These are phyloP conservation scores for Eutrema salsugineum DNA, from an alignment of 441 rosid genomes.

Conservation along the genomic window DNA sequence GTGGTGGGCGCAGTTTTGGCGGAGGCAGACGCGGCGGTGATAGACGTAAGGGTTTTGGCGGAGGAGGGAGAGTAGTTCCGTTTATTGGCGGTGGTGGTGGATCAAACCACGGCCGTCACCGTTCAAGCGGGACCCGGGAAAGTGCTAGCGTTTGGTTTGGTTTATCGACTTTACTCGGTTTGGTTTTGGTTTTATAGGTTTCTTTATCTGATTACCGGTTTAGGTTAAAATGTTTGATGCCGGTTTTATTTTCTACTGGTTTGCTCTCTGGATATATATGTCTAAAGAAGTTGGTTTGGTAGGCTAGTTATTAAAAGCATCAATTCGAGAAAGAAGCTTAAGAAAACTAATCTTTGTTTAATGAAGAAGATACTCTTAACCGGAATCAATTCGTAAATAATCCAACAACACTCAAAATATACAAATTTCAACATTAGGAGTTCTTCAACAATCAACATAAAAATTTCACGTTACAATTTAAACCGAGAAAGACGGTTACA, in stretches of 20 bases:
- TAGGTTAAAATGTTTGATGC: conserved; percentile 1
- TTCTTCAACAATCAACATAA: conserved; percentile 26
- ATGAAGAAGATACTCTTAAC: neutral
- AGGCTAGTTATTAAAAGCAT: neutral
- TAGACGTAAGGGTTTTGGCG: neutral
- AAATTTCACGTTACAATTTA: conserved; percentile 9
- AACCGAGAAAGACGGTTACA: conserved; percentile 22
- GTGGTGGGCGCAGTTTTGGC: neutral
- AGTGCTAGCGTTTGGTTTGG: conserved; percentile 3
- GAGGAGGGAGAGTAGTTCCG: neutral
- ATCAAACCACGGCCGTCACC: conserved; percentile 17
- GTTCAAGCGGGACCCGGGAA: conserved; percentile 20
- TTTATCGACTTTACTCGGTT: conserved; percentile 13
- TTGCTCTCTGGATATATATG: conserved; percentile 1
- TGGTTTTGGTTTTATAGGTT: conserved; percentile 1
- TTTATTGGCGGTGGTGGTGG: conserved; percentile 12
- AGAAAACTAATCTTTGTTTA: neutral
- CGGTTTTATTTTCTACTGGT: conserved; percentile 12
- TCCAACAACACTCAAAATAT: neutral
- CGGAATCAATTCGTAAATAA: neutral
- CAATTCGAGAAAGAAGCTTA: neutral
- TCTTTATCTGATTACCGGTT: conserved; percentile 9
- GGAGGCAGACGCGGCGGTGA: neutral
- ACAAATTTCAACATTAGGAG: conserved; percentile 10
- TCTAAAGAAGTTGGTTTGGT: neutral